phyloP scores from a whole-genome alignment of 2,329 filamentous ascomycete genomes.

The Cladosporium sp. region DNA sequence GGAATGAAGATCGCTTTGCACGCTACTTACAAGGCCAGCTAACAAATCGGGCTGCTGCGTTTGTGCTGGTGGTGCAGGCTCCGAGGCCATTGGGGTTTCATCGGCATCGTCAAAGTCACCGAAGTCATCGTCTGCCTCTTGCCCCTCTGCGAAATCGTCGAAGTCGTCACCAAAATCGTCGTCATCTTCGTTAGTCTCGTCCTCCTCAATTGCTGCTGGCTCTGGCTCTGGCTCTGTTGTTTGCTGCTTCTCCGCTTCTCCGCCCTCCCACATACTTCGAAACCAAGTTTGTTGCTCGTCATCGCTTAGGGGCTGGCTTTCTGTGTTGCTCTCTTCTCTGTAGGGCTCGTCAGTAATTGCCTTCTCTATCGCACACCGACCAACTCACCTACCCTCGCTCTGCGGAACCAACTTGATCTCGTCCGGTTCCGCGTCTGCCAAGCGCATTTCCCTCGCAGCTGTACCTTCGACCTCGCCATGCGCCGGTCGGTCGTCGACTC shows the following conservation, averaged over 20 bases:
- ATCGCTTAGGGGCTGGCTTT: constrained; percentile 12
- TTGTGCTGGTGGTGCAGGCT: constrained; percentile 32
- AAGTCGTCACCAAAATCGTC: constrained; percentile 56
- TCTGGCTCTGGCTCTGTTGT: constrained; percentile 33
- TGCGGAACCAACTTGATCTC: constrained; percentile 44
- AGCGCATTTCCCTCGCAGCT: constrained; percentile 49
- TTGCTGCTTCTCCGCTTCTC: constrained; percentile 1
- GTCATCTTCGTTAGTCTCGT: constrained; percentile 50
- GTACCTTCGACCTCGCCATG: constrained; percentile 59
- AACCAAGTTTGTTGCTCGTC: constrained; percentile 29
- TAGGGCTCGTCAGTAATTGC: neutral
- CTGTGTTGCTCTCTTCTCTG: constrained; percentile 4
- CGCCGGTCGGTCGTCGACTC: constrained; percentile 51
- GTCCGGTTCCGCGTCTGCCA: constrained; percentile 55
- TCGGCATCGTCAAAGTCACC: constrained; percentile 44
- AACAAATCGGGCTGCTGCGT: constrained; percentile 35
- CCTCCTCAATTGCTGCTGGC: constrained; percentile 29
- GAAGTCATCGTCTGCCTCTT: constrained; percentile 45
- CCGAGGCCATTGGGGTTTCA: constrained; percentile 35
- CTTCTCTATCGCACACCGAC: neutral
- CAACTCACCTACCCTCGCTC: constrained; percentile 50
- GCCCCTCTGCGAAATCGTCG: constrained; percentile 51
- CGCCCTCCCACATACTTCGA: constrained; percentile 25
- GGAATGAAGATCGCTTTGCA: constrained; percentile 4
- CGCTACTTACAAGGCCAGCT: constrained; percentile 41